Percentiles rank a stretch among this genome's conserved stretches.
Evolutionary conservation across 495 filamentous ascomycete genomes (phyloP).

Genomic region (Penicillium daleae): DNA sequence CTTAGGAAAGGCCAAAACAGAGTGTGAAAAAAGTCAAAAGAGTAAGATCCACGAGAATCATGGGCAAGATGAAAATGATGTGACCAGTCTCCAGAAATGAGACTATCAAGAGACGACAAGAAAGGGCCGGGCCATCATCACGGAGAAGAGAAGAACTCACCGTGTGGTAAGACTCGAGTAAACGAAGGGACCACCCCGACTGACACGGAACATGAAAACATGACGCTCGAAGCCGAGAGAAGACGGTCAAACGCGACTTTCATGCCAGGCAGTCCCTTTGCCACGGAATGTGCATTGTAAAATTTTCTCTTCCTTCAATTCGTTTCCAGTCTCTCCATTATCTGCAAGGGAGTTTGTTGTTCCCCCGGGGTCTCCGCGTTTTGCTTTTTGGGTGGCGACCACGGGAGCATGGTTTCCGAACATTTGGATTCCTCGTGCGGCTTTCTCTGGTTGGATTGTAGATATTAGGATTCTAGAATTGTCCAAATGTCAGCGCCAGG

Average conservation of each 20-base stretch:
- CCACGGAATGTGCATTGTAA: not conserved
- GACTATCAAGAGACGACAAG: not conserved
- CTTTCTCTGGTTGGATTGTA: not conserved
- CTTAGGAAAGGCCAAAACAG: not conserved
- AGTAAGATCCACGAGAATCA: not conserved
- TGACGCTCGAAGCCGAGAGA: conserved; percentile 7
- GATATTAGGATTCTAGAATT: not conserved
- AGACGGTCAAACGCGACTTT: not conserved
- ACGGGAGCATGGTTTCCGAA: not conserved
- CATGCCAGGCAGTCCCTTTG: not conserved
- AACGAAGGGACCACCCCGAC: not conserved
- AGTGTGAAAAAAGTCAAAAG: not conserved
- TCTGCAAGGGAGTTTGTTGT: not conserved
- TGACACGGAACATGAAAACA: not conserved
- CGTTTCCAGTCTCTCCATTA: not conserved
- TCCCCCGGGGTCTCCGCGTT: not conserved
- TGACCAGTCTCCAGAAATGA: not conserved
- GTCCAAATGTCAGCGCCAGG: not conserved
- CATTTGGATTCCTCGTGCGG: not conserved
- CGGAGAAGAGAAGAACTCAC: not conserved
- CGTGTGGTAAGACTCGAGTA: too few species aligned
- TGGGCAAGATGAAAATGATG: not conserved
- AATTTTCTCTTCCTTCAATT: too few species aligned
- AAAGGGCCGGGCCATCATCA: not conserved
- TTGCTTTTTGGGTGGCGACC: not conserved